phyloP scores from a whole-genome alignment of 2,329 filamentous ascomycete genomes.

The Scytalidium lignicola region DNA sequence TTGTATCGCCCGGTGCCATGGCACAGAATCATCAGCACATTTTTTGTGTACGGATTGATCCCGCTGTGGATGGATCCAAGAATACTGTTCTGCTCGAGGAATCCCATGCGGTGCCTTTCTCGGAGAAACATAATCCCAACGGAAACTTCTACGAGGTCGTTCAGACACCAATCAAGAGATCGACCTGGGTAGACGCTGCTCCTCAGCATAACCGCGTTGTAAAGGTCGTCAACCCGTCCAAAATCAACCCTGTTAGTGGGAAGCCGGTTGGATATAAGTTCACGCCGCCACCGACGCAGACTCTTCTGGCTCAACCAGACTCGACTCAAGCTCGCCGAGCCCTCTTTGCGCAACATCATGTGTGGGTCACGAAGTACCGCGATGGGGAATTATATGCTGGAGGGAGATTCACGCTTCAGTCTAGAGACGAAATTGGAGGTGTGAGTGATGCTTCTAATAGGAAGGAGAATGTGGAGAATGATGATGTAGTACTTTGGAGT shows the following conservation, averaged over 20 bases:
- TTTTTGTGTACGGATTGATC: conserved; percentile 50
- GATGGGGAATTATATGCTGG: conserved; percentile 29
- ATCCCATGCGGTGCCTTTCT: conserved; percentile 39
- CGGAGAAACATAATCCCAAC: conserved; percentile 42
- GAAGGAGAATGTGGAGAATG: conserved; percentile 82
- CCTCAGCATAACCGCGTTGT: conserved; percentile 59
- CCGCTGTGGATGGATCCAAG: conserved; percentile 48
- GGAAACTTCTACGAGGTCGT: conserved; percentile 48
- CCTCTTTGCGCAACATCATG: conserved; percentile 78
- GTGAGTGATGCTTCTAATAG: conserved; percentile 68
- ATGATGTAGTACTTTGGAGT: conserved; percentile 86
- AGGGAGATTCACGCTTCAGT: conserved; percentile 29
- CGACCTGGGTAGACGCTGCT: conserved; percentile 38
- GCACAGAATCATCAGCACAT: conserved; percentile 58
- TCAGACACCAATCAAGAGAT: conserved; percentile 36
- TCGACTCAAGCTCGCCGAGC: conserved; percentile 88
- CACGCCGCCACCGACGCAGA: conserved; percentile 74
- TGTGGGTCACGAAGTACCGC: conserved; percentile 85
- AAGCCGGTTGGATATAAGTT: conserved; percentile 85
- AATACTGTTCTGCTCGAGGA: conserved; percentile 53
- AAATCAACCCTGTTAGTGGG: conserved; percentile 73
- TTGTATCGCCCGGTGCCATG: conserved; percentile 55
- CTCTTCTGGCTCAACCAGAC: conserved; percentile 72
- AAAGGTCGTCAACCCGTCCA: conserved; percentile 81
- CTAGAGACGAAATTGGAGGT: conserved; percentile 19